Evolutionary conservation across 352 stramenopile genomes (phyloP).

Genomic region (Peronospora destructor): DNA sequence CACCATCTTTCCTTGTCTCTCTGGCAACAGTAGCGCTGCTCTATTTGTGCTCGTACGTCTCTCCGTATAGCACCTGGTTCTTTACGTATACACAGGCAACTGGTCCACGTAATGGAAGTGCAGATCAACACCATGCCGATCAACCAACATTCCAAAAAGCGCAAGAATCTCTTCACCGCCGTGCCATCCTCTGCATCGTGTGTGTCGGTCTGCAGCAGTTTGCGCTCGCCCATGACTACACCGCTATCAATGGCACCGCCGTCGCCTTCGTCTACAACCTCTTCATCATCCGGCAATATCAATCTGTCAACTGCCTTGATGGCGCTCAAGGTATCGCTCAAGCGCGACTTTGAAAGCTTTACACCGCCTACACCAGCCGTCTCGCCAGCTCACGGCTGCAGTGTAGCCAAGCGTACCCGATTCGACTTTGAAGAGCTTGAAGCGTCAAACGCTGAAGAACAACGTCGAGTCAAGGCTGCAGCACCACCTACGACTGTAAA

Average conservation of each 20-base stretch:
- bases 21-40: slow-evolving; percentile 2
- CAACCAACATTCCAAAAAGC: slow-evolving; percentile 64
- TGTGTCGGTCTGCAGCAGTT: slow-evolving; percentile 11
- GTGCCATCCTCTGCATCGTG: slow-evolving; percentile 23
- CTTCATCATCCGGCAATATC: slow-evolving; percentile 28
- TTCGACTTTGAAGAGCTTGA: slow-evolving; percentile 43
- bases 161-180: slow-evolving; percentile 41
- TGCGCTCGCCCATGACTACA: slow-evolving; percentile 10
- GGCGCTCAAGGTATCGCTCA: slow-evolving; percentile 69
- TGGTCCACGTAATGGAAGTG: slow-evolving; percentile 29
- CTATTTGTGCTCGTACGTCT: slow-evolving; percentile 17
- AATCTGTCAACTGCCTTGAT: slow-evolving; percentile 54
- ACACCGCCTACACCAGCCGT: slow-evolving; percentile 62
- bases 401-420: slow-evolving; percentile 45
- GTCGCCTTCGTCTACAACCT: slow-evolving; percentile 9
- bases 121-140: slow-evolving; percentile 40
- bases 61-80: slow-evolving; percentile 7
- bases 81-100: slow-evolving; percentile 1
- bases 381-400: slow-evolving; percentile 46
- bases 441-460: slow-evolving; percentile 18
- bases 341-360: slow-evolving; percentile 64
- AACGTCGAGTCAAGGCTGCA: slow-evolving; percentile 14
- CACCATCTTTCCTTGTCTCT: background rate
- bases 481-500: slow-evolving; percentile 33
- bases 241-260: slow-evolving; percentile 6